Conservation (phyloP, 169 alveolate genomes). For the Eimeria necatrix region DNA sequence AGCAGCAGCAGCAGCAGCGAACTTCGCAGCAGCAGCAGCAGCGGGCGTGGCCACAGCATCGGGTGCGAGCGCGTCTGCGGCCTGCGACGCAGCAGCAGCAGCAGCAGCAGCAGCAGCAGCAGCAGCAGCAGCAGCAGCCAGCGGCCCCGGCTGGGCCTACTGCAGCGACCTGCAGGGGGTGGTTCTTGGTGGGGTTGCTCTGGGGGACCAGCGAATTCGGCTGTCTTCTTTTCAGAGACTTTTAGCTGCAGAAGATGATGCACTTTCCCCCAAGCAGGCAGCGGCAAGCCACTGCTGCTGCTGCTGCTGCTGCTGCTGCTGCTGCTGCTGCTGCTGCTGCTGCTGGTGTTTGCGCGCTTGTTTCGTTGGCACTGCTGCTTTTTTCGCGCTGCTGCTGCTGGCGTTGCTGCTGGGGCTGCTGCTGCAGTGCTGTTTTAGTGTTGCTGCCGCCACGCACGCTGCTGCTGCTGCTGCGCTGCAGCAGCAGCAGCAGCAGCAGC, state of each 20-base stretch:
- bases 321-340: constrained; percentile 11
- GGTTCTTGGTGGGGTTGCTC: constrained; percentile 28
- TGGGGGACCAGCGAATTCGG: constrained; percentile 15
- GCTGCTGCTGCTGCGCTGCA: background rate
- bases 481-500: background rate
- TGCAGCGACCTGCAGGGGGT: background rate
- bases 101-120: background rate
- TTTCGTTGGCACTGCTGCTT: background rate
- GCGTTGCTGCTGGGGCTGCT: background rate
- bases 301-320: constrained; percentile 43
- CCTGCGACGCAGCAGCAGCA: background rate
- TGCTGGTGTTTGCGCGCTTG: background rate
- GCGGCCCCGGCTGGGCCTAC: background rate
- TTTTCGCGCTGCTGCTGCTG: background rate
- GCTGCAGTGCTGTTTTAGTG: background rate
- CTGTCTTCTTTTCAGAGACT: background rate
- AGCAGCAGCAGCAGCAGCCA: background rate
- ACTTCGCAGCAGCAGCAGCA: too few relatives aligned
- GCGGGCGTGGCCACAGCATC: background rate
- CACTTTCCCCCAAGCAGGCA: background rate
- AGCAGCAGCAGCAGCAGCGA: background rate
- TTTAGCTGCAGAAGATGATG: background rate
- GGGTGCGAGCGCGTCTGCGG: background rate
- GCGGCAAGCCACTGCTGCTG: constrained; percentile 20
- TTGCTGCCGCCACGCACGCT: background rate